Evolutionary conservation across 2,329 filamentous ascomycete genomes (phyloP).

Genomic region (Camillea tinctor): DNA sequence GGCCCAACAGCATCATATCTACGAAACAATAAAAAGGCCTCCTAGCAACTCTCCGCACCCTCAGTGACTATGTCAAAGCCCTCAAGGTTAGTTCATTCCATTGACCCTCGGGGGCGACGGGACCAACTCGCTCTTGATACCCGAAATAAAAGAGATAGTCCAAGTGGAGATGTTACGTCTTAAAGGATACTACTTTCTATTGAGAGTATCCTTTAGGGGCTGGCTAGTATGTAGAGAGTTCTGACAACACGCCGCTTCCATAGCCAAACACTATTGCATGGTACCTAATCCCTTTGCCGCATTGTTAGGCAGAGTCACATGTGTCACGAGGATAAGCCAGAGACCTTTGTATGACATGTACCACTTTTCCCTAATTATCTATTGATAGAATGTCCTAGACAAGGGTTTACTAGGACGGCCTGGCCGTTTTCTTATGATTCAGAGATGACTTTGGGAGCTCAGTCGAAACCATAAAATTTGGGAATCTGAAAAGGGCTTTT

Average conservation of each 20-base stretch:
- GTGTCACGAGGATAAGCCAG: background rate
- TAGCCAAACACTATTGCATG: background rate
- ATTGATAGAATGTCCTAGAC: too few relatives aligned
- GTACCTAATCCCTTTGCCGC: background rate
- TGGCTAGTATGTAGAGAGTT: background rate
- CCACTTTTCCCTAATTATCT: too few relatives aligned
- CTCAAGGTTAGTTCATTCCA: background rate
- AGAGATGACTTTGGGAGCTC: too few relatives aligned
- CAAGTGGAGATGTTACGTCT: background rate
- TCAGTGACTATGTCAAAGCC: background rate
- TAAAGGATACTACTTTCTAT: background rate
- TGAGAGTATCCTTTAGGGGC: background rate
- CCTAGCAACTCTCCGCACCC: background rate
- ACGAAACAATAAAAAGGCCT: background rate
- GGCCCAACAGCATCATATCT: background rate
- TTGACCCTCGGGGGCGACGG: background rate
- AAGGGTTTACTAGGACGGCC: too few relatives aligned
- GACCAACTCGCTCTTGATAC: background rate
- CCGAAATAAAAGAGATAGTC: background rate
- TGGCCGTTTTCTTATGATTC: too few relatives aligned
- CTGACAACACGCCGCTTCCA: background rate
- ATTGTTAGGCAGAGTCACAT: background rate
- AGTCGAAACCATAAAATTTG: too few relatives aligned
- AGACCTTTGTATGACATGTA: too few relatives aligned
- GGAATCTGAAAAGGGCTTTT: background rate